These are phyloP conservation scores for Phytophthora sojae DNA, from an alignment of 352 stramenopile genomes.

Conservation along the genomic window DNA sequence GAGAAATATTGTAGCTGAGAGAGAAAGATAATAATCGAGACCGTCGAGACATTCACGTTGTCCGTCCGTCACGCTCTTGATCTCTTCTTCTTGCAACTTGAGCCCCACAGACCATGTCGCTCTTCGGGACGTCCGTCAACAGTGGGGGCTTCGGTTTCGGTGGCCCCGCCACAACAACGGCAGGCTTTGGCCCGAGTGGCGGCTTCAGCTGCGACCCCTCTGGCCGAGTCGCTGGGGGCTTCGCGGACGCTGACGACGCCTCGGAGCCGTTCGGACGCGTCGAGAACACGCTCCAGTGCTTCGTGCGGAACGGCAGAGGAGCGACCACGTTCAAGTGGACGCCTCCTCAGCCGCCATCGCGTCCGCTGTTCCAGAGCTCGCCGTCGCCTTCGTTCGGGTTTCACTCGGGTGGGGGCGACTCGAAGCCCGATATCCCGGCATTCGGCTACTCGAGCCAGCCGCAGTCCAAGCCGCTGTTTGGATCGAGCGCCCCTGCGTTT, in stretches of 20 bases:
- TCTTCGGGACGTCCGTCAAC: conserved; percentile 9
- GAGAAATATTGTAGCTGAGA: not conserved
- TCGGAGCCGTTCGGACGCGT: conserved; percentile 29
- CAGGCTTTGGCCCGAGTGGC: not conserved
- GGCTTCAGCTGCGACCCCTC: not conserved
- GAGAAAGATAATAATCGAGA: conserved; percentile 26
- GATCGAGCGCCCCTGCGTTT: conserved; percentile 2
- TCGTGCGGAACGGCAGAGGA: conserved; percentile 14
- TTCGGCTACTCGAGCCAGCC: conserved; percentile 5
- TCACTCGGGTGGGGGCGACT: not conserved
- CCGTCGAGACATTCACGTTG: not conserved
- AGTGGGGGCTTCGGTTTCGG: conserved; percentile 4
- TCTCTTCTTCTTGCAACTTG: conserved; percentile 3
- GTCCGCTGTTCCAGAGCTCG: conserved; percentile 4
- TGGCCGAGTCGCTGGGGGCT: not conserved
- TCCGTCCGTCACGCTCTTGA: not conserved
- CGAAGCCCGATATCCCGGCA: not conserved
- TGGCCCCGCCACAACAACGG: not conserved
- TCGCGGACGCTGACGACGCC: conserved; percentile 5
- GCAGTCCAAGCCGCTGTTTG: conserved; percentile 8
- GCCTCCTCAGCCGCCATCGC: conserved; percentile 3
- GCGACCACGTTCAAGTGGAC: conserved; percentile 15
- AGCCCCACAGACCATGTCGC: conserved; percentile 17
- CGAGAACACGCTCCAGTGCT: conserved; percentile 17
- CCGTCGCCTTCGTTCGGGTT: conserved; percentile 8